phyloP scores from a whole-genome alignment of 2,329 filamentous ascomycete genomes.

The Diaporthe aspalathi region DNA sequence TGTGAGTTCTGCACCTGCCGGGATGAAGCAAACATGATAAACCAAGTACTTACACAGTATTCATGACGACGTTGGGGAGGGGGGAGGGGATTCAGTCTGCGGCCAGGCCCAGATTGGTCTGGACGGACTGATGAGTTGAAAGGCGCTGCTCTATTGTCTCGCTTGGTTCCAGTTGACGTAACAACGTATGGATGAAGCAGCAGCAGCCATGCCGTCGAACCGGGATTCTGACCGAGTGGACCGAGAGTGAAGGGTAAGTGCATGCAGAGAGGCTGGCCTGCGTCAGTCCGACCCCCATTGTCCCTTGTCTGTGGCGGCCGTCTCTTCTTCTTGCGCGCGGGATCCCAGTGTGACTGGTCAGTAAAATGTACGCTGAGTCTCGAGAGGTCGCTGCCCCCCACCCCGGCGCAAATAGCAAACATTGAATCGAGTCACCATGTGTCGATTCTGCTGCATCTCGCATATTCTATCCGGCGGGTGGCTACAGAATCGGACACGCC shows the following conservation, averaged over 20 bases:
- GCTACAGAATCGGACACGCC: conserved; percentile 20
- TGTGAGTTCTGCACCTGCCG: background rate
- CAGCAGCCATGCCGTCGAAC: background rate
- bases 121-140: background rate
- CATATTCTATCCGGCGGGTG: conserved; percentile 21
- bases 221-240: background rate
- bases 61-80: background rate
- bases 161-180: conserved; percentile 21
- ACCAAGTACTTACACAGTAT: background rate
- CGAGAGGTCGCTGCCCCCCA: background rate
- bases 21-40: background rate
- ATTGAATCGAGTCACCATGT: background rate
- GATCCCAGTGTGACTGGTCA: background rate
- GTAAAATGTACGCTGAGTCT: background rate
- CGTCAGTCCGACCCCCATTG: background rate
- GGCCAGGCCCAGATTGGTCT: background rate
- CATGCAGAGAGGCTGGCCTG: conserved; percentile 15
- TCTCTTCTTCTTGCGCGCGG: background rate
- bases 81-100: background rate
- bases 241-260: background rate
- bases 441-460: conserved; percentile 23
- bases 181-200: background rate
- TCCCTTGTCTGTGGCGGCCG: background rate
- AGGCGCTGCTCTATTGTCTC: background rate
- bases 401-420: conserved; percentile 1